A percentile compares a stretch with the other conserved stretches of the same genome.
Evolutionary conservation across 345 rosid genomes (phyloP).

Genomic region (Heritiera fomes): DNA sequence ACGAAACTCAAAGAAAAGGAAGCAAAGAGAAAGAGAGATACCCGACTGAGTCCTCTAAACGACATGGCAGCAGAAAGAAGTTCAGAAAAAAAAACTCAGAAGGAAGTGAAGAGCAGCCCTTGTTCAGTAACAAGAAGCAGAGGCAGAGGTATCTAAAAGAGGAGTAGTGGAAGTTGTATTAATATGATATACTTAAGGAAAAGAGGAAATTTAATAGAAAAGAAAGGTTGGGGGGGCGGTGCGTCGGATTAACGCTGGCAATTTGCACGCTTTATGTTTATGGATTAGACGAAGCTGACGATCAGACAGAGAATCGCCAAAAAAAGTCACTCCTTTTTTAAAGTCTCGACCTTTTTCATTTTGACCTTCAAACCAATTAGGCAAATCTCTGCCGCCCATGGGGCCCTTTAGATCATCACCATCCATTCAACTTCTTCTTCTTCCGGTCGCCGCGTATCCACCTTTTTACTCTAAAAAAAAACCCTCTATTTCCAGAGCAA

Average conservation of each 20-base stretch:
- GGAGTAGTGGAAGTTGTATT: neutral
- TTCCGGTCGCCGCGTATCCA: slow-evolving; percentile 25
- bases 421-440: neutral
- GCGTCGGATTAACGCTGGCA: slow-evolving; percentile 40
- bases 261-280: neutral
- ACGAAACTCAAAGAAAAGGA: neutral
- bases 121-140: neutral
- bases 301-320: neutral
- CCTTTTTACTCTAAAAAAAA: neutral
- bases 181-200: too few species aligned
- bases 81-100: slow-evolving; percentile 1
- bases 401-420: neutral
- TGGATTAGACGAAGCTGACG: neutral
- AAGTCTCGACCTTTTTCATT: neutral
- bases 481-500: neutral
- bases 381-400: neutral
- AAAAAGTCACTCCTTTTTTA: too few species aligned
- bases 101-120: neutral
- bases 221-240: slow-evolving; percentile 27
- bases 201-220: neutral
- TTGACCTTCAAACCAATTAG: neutral
- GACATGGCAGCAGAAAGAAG: neutral
- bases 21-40: neutral
- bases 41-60: neutral
- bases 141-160: too few species aligned